These are phyloP conservation scores for Elsinoe perseae DNA, from an alignment of 2,329 filamentous ascomycete species.

Conservation along the genomic window DNA sequence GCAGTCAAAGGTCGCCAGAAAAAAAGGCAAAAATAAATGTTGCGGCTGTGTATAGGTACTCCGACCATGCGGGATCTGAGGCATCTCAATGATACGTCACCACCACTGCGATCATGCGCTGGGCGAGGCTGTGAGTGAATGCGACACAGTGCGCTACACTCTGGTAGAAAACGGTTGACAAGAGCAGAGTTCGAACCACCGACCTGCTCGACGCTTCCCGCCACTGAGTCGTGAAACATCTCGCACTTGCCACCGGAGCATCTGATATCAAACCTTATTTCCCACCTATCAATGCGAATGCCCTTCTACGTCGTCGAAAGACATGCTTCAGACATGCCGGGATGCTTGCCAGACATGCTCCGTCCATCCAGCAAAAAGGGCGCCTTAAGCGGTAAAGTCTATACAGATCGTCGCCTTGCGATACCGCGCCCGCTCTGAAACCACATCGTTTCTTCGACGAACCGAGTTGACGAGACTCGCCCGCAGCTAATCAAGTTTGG, in stretches of 20 bases:
- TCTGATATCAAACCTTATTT: not conserved
- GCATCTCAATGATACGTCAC: no score
- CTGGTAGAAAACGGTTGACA: not conserved
- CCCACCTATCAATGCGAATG: not conserved
- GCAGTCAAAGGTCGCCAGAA: no score
- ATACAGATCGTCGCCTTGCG: conserved; percentile 4
- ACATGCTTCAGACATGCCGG: not conserved
- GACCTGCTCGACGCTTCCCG: not conserved
- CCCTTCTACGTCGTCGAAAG: not conserved
- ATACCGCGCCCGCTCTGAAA: not conserved
- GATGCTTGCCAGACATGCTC: not conserved
- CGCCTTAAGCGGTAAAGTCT: conserved; percentile 5
- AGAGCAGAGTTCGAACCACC: not conserved
- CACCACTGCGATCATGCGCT: no score
- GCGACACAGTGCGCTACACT: no score
- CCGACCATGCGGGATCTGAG: no score
- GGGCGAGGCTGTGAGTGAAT: no score
- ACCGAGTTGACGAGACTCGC: not conserved
- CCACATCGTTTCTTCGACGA: not conserved
- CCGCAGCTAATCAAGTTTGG: not conserved
- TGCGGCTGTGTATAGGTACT: no score
- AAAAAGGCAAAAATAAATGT: no score
- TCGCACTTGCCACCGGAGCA: not conserved
- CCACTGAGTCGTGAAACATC: not conserved
- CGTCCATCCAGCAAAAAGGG: not conserved